A percentile compares a stretch with the other conserved stretches of the same genome.
Conservation (phyloP, 352 stramenopile genomes). For the Phytophthora tubulina region DNA sequence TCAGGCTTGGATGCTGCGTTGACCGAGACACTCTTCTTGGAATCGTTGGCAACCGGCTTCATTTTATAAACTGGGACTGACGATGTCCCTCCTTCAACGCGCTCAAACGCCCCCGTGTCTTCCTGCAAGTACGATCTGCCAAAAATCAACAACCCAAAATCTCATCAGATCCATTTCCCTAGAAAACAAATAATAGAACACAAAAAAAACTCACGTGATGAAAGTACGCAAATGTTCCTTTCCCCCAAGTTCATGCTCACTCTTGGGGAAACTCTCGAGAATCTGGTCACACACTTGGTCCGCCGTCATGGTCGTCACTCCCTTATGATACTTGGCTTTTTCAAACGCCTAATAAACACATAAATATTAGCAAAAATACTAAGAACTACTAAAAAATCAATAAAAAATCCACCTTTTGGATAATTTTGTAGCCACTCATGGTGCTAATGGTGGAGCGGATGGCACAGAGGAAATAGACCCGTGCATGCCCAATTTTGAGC, state of each 20-base stretch:
- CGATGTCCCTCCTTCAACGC: conserved; percentile 21
- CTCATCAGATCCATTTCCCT: neutral
- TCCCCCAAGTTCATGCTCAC: conserved; percentile 79
- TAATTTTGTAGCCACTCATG: conserved; percentile 86
- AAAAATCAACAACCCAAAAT: conserved; percentile 7
- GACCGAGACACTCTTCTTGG: conserved; percentile 23
- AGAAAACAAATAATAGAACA: neutral
- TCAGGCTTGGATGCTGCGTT: conserved; percentile 26
- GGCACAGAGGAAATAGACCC: conserved; percentile 81
- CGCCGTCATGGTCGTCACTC: conserved; percentile 56
- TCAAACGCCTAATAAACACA: conserved; percentile 67
- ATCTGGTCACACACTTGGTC: conserved; percentile 80
- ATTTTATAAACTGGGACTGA: conserved; percentile 47
- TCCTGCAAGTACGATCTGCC: conserved; percentile 51
- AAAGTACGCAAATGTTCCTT: conserved; percentile 73
- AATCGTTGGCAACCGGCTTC: conserved; percentile 34
- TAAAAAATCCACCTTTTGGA: conserved; percentile 62
- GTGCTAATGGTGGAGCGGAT: conserved; percentile 80
- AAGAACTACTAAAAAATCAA: conserved; percentile 11
- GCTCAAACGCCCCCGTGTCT: conserved; percentile 48
- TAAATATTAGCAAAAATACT: conserved; percentile 1
- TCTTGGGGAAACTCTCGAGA: conserved; percentile 77
- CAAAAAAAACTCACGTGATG: conserved; percentile 58
- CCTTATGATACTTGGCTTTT: conserved; percentile 77
- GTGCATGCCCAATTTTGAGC: conserved; percentile 80